These are phyloP conservation scores for Andrographis paniculata DNA, from an alignment of 305 asterid genomes.

Conservation along the genomic window DNA sequence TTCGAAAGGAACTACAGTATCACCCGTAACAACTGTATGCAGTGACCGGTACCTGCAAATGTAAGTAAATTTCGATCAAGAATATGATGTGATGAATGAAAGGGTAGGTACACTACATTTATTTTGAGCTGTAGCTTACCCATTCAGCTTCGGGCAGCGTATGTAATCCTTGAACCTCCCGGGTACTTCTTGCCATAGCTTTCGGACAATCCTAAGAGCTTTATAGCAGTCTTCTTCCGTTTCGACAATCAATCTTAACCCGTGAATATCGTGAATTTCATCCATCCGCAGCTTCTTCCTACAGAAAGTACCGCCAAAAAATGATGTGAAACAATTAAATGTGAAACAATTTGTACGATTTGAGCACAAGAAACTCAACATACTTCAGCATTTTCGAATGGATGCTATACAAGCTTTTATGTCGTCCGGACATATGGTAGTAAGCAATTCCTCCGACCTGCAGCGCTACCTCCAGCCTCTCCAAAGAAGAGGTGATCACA, in stretches of 20 bases:
- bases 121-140: conserved; percentile 36
- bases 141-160: conserved; percentile 62
- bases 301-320: conserved; percentile 15
- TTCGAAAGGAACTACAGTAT: conserved; percentile 70
- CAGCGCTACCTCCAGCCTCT: conserved; percentile 62
- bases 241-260: conserved; percentile 81
- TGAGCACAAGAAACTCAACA: conserved; percentile 15
- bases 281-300: conserved; percentile 86
- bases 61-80: conserved; percentile 14
- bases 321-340: conserved; percentile 8
- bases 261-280: conserved; percentile 89
- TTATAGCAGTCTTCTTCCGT: conserved; percentile 82
- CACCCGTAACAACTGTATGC: conserved; percentile 78
- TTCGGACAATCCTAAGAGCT: conserved; percentile 65
- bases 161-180: conserved; percentile 89
- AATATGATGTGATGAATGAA: background rate
- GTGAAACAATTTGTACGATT: background rate
- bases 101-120: background rate
- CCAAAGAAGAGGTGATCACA: conserved; percentile 48
- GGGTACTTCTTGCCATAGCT: conserved; percentile 81
- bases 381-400: conserved; percentile 86
- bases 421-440: conserved; percentile 68
- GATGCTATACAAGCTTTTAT: conserved; percentile 89
- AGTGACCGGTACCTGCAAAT: conserved; percentile 71
- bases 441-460: conserved; percentile 44